Base-by-base conservation (phyloP, 2,329 filamentous ascomycete genomes). In the Alternaria metachromatica region DNA sequence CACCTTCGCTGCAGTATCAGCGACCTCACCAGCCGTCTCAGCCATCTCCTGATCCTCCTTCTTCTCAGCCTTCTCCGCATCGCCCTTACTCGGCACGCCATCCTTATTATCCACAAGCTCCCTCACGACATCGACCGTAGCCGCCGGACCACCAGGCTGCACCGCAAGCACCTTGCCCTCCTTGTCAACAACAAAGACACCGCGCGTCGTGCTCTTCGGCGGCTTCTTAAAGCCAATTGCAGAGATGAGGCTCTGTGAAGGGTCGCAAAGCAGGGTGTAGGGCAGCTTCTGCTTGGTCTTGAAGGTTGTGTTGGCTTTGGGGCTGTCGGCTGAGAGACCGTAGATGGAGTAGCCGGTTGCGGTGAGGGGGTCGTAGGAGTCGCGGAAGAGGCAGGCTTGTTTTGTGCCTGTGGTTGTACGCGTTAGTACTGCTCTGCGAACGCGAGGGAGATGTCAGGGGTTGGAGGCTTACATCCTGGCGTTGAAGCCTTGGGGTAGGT, bases 401-500 rank as follows among this genome's bases (percentile, higher is more conserved):
- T 87, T 96, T 60, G 94, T 98, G 86, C 95, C 94, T 97, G 51
- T 26, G 13, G 12, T 12, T 15, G 33, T 7, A 10, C 23, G n/a
- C 45, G 60, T 76, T 23, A 76, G 70, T 55, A 26, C 43, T 9
- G 21, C 15, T 23, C 23, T 18, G 48, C 23, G n/a, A 11, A 28
- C 12, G 11, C 3, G 53, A 28, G 0, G 8, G 51, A 54, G 21
- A 21, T 60, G 46, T 58, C 25, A 45, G 43, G 20, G 48, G 53
- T 41, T 15, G 21, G 48, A 37, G 10, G 83, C 93, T 88, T 89
- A 97, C 95, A 98, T 67, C 95, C 95, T 41, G 93, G 93, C 21
- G 96, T 99, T 26, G 92, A 96, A 12, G 96, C 96, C 83, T 92
- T 96, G 63, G 96, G 96, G 78, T 98, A 98, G 30, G 94, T 97